Evolutionary conservation across 768 basidiomycete genomes (phyloP), one percentile per base, ranked within the genome.

Genomic region (Pholiota conissans): DNA sequence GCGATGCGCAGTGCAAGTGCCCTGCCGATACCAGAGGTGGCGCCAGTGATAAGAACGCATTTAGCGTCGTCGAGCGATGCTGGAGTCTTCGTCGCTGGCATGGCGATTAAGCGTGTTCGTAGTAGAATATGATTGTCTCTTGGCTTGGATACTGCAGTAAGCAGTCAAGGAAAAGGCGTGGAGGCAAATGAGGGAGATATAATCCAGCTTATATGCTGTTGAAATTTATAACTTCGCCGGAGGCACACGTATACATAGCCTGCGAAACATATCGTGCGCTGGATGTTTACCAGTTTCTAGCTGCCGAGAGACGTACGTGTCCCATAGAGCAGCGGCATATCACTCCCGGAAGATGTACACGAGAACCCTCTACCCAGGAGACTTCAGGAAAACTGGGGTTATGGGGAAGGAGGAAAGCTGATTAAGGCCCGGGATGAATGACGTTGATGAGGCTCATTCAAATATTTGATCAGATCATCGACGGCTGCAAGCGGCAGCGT

Each of bases 11-110:
- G 72, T 5, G 84, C 84, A 5, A 86, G 77, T 32, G 79, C 77
- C 3, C 82, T 79, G 16, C 85, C 84, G 29, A 85, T 81, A 29
- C 84, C 84, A 28, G 82, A 71, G 3, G 84, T 84, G 2, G 83
- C 83, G n/a, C 84, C 83, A 47, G 80, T 75, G 56, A 84, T 71
- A 52, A 84, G 76, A 59, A 84, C 69, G 55, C 80, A 83, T 67
- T 79, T 81, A 26, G 73, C 74, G 65, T 78, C 72, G 62, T 75
- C 68, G 57, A 84, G 30, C 7, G 52, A 9, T 67, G 69, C 71
- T 73, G 46, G 57, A 24, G 47, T 47, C 46, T 16, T 53, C 14
- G 22, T n/a, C n/a, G 54, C 32, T 26, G 47, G 32, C 32, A 55
- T 55, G 54, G 53, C 20, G 4, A 52, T 52, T 10, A 39, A 9